Base-by-base conservation (phyloP, 257 asterid genomes). In the Nicotiana undulata region DNA sequence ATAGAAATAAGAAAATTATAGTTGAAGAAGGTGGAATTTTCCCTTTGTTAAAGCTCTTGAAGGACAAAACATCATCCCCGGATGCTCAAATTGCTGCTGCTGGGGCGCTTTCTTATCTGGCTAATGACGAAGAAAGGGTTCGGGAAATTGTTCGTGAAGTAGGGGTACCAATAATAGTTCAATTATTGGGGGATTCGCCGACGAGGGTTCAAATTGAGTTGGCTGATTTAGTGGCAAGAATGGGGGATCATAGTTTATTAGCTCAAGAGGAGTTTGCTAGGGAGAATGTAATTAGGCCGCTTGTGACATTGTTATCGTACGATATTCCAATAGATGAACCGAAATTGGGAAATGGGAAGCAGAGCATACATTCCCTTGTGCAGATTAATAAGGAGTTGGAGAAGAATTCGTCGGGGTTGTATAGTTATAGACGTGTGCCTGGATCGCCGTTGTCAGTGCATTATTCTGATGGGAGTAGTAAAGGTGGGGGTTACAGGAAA, bases 201-300 rank as follows among this genome's bases (percentile, higher is more conserved):
- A 89, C 87, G 90, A 89, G 86, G 81, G 92, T 92, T 74, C 98
- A 94, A 58, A 83, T 90, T 13, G 77, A 64, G 86, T 81, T 92
- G 77, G 93, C 97, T 3, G 86, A 89, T 84, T 83, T 94, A 28
- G 93, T 94, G 22, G 95, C 95, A 5, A 70, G 75, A 5, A 94
- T 94, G 98, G 92, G 97, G 0, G 83, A 86, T 82, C 82, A 88
- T 78, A 89, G 88, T 15, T 87, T 82, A 9, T 79, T 81, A 5
- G 98, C 97, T 7, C 90, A 89, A 79, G 97, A 91, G 86, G 93
- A 84, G 86, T 94, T 94, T 9, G 98, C 97, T 0, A 82, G 98
- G 79, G 96, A 91, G 82, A 91, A 94, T 80, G 93, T 88, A 85
- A 94, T 92, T 83, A 86, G 94, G 82, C 97, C 95, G 4, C 91